Evolutionary conservation across 305 asterid genomes (phyloP).

Genomic region (Fraxinus greggii): DNA sequence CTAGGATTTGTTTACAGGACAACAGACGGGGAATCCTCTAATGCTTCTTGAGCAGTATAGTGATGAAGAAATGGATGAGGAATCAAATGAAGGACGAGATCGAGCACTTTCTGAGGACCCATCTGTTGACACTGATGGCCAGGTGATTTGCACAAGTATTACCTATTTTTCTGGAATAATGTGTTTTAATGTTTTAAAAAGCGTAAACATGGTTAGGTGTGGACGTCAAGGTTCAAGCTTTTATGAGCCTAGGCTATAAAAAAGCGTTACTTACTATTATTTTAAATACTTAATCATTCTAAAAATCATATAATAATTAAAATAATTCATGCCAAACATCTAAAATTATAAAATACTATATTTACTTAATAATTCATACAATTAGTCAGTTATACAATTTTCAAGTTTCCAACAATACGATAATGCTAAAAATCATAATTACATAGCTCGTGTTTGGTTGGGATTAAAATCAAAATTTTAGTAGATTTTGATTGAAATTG

Average conservation of each 20-base stretch:
- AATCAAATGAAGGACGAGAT: conserved; percentile 37
- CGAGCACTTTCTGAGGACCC: conserved; percentile 42
- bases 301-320: not conserved
- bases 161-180: not conserved
- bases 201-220: not conserved
- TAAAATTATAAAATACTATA: too few relatives aligned
- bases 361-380: not conserved
- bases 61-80: conserved; percentile 82
- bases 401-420: not conserved
- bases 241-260: not conserved
- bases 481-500: too few relatives aligned
- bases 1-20: conserved; percentile 53
- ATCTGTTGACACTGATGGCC: conserved; percentile 36
- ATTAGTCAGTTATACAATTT: not conserved
- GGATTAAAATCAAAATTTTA: not conserved
- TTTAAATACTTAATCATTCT: not conserved
- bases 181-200: not conserved
- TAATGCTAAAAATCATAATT: not conserved
- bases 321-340: not conserved
- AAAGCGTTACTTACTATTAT: not conserved
- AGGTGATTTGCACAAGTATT: conserved; percentile 45
- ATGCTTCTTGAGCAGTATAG: conserved; percentile 90
- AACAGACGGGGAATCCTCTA: conserved; percentile 69
- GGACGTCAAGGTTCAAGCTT: not conserved
- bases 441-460: not conserved